Conservation (phyloP, 345 rosid genomes). For the Populus euphratica region DNA sequence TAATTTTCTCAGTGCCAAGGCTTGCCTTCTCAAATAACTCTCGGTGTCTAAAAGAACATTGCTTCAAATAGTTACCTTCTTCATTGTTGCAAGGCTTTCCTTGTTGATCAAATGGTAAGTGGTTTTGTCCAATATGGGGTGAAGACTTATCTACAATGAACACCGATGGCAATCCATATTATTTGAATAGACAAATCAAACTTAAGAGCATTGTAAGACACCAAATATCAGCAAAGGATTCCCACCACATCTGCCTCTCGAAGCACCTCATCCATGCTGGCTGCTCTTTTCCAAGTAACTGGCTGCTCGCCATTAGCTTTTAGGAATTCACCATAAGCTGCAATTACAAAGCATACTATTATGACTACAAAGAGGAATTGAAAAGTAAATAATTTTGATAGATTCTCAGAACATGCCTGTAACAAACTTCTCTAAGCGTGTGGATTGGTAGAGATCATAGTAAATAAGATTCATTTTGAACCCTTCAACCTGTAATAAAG, state of each 20-base stretch:
- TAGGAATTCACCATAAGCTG: slow-evolving; percentile 83
- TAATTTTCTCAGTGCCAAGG: neutral
- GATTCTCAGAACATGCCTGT: slow-evolving; percentile 46
- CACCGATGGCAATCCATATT: slow-evolving; percentile 6
- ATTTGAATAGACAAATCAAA: slow-evolving; percentile 5
- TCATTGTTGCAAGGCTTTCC: slow-evolving; percentile 86
- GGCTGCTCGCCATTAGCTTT: slow-evolving; percentile 81
- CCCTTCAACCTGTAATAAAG: slow-evolving; percentile 65
- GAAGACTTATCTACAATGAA: slow-evolving; percentile 82
- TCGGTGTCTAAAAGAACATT: neutral
- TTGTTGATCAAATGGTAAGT: slow-evolving; percentile 93
- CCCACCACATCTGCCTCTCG: slow-evolving; percentile 81
- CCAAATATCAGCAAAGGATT: slow-evolving; percentile 7
- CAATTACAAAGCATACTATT: slow-evolving; percentile 9
- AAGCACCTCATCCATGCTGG: slow-evolving; percentile 86
- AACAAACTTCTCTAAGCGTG: slow-evolving; percentile 90
- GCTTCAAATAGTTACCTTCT: slow-evolving; percentile 51
- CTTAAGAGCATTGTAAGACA: neutral
- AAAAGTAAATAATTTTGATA: neutral
- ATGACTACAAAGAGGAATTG: slow-evolving; percentile 1
- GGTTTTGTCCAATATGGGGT: slow-evolving; percentile 87
- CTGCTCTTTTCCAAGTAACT: slow-evolving; percentile 87
- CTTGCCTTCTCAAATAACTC: neutral
- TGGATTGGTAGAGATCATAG: slow-evolving; percentile 87
- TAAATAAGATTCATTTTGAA: slow-evolving; percentile 97